Conservation (phyloP, 257 asterid species). For the Gardenia jasminoides region DNA sequence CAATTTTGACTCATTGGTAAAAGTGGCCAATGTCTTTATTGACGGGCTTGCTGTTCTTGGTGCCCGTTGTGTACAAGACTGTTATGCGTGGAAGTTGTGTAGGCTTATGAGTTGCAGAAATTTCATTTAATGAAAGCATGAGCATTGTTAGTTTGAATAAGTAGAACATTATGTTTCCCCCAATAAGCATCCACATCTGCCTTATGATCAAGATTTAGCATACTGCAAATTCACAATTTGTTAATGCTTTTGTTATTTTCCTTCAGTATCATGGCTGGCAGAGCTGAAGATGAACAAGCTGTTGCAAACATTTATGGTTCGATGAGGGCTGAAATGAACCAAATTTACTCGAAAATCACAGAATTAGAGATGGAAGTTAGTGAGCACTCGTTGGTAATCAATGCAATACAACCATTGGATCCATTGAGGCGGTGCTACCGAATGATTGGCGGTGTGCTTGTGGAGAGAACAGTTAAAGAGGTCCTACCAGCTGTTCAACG, state of each 20-base stretch:
- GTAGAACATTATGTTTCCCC: not conserved
- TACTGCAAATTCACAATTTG: not conserved
- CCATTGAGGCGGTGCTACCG: constrained; percentile 93
- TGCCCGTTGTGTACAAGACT: not conserved
- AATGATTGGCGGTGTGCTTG: constrained; percentile 97
- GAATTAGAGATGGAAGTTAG: constrained; percentile 95
- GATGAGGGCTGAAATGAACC: constrained; percentile 78
- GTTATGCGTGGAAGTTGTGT: not conserved
- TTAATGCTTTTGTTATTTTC: not conserved
- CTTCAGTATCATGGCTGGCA: constrained; percentile 52
- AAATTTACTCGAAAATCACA: constrained; percentile 81
- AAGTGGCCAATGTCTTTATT: not conserved
- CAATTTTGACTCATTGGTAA: not conserved
- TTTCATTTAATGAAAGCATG: not conserved
- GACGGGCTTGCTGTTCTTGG: no score
- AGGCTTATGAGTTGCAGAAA: not conserved
- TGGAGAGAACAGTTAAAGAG: constrained; percentile 82
- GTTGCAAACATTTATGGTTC: constrained; percentile 74
- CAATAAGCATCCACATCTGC: not conserved
- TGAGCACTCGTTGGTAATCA: constrained; percentile 87
- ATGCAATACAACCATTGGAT: constrained; percentile 87
- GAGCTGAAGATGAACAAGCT: constrained; percentile 81
- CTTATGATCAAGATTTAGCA: not conserved
- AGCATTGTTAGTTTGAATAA: not conserved
- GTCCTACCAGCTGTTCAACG: constrained; percentile 90